Conservation (phyloP, 805 yeast genomes). For the Wickerhamomyces canadensis region DNA sequence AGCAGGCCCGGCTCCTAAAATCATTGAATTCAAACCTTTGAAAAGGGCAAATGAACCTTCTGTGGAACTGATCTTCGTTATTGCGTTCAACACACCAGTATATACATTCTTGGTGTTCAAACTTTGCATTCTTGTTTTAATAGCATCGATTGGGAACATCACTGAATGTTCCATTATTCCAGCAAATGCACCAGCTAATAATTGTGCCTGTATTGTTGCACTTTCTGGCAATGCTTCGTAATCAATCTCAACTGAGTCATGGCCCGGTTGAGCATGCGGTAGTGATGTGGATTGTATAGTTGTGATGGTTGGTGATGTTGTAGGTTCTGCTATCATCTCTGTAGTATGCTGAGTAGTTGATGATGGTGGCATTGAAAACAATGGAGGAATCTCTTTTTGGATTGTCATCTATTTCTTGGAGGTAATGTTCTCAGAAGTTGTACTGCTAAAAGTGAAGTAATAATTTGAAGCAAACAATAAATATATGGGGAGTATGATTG, state of each 20-base stretch:
- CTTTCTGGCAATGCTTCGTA: constrained; percentile 89
- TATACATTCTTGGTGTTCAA: constrained; percentile 16
- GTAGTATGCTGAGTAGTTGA: too few relatives aligned
- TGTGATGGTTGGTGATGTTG: neutral
- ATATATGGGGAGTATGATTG: too few relatives aligned
- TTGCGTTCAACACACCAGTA: constrained; percentile 54
- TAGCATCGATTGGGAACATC: constrained; percentile 95
- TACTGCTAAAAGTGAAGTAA: too few relatives aligned
- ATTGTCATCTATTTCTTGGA: too few relatives aligned
- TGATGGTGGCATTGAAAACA: too few relatives aligned
- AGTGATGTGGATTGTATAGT: too few relatives aligned
- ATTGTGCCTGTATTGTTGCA: constrained; percentile 76
- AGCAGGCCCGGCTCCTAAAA: constrained; percentile 98
- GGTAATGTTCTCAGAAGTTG: too few relatives aligned
- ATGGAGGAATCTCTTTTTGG: too few relatives aligned
- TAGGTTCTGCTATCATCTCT: too few relatives aligned
- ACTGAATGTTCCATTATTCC: constrained; percentile 98
- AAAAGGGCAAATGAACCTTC: constrained; percentile 89
- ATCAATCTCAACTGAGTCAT: constrained; percentile 48
- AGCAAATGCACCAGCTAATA: constrained; percentile 96
- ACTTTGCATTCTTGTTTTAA: constrained; percentile 88
- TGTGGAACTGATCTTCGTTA: constrained; percentile 69
- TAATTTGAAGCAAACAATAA: too few relatives aligned
- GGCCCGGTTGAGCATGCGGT: neutral
- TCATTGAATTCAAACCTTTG: constrained; percentile 90